Base-by-base conservation (phyloP, 345 rosid genomes). In the Rhodomyrtus tomentosa region DNA sequence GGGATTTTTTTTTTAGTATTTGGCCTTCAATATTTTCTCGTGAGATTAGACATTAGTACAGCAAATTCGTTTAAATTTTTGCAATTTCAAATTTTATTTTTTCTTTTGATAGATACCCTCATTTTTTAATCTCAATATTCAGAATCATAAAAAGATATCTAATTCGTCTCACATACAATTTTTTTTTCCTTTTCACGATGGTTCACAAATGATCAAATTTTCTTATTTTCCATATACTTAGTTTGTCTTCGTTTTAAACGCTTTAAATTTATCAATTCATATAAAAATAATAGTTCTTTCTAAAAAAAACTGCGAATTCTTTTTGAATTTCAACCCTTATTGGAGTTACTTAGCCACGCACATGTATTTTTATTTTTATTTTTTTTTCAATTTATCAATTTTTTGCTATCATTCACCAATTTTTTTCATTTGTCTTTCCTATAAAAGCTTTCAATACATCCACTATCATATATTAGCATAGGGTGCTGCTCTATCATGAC, bases 301-400 rank as follows among this genome's bases (percentile, higher is more conserved):
- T 2, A 1, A 14, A 50, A 11, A 2, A 50, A 50, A 50, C 4
- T 50, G 5, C 15, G 15, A 50, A 50, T 20, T 22, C 22, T 24
- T 55, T 10, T 25, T 55, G 16, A 2, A 25, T 55, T 58, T n/a
- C 18, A 55, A 10, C 25, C 25, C 25, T n/a, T n/a, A 58, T 5
- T 0, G n/a, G 18, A 58, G 3, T 3, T 13, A n/a, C 20, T 58
- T 13, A n/a, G 13, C 32, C 42, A 40, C 42, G 5, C 42, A 6
- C 5, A n/a, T 0, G 18, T 29, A n/a, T 12, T 9, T 4, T 1
- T 10, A n/a, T n/a, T n/a, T n/a, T n/a, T n/a, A n/a, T 55, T 25
- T 22, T 56, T n/a, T 56, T 56, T 15, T 12, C 1, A 1, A 4
- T 25, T 22, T 24, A 25, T 55, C 0, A 10, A n/a, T n/a, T 2